Conservation (phyloP, 805 yeast species). For the Maudiozyma turicensis region DNA sequence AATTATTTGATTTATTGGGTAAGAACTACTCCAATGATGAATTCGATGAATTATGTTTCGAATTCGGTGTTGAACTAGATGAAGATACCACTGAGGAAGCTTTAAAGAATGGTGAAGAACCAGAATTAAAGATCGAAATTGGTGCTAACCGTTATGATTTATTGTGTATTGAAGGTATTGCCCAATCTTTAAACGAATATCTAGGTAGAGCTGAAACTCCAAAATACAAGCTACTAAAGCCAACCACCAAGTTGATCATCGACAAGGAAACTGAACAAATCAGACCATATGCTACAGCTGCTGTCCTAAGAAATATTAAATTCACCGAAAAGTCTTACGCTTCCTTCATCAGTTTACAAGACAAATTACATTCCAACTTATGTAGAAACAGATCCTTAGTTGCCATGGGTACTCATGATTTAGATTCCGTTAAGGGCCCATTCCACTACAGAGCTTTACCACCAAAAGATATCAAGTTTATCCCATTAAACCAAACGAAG, state of each 20-base stretch:
- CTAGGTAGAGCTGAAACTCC: conserved; percentile 65
- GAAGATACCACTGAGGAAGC: conserved; percentile 81
- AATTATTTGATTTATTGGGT: conserved; percentile 74
- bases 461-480: conserved; percentile 67
- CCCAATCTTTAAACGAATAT: conserved; percentile 87
- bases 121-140: conserved; percentile 93
- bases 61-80: conserved; percentile 94
- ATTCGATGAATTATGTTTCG: conserved; percentile 94
- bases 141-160: conserved; percentile 98
- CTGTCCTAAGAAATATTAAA: conserved; percentile 74
- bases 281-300: conserved; percentile 93
- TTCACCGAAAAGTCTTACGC: conserved; percentile 83
- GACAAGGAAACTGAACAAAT: conserved; percentile 61
- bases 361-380: conserved; percentile 86
- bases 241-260: conserved; percentile 61
- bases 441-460: conserved; percentile 79
- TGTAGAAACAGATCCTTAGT: conserved; percentile 97
- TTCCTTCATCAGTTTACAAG: conserved; percentile 92
- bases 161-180: conserved; percentile 96
- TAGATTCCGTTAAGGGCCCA: conserved; percentile 69
- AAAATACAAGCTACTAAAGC: conserved; percentile 49
- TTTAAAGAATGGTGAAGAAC: conserved; percentile 42
- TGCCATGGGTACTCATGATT: conserved; percentile 97
- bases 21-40: conserved; percentile 69
- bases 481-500: conserved; percentile 64